Base-by-base conservation (phyloP, 83 land plant genomes). In the Isoetes engelmannii region DNA sequence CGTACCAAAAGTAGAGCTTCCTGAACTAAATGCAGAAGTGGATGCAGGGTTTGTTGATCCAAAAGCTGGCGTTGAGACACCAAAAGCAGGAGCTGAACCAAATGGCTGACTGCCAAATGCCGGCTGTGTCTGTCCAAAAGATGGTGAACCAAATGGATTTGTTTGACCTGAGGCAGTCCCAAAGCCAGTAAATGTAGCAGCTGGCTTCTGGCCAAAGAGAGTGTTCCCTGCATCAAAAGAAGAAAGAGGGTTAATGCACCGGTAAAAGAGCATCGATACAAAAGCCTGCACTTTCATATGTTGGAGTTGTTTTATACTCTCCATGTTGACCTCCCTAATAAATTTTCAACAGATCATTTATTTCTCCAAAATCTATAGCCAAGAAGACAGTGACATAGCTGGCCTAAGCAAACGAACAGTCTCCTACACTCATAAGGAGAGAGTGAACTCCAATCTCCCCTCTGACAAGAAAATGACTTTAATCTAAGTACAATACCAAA, bases 131-230 rank as follows among this genome's bases (percentile, higher is more conserved):
- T 79, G 77, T 55, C 81, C 84, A 83, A 92, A 92, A 15, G 92
- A 81, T 56, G 92, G 82, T 50, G 84, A 74, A 47, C 86, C 89
- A 81, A 88, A 88, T 44, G 92, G 89, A 69, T 78, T 83, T 57
- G 89, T 42, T 73, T 80, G 89, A 48, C 74, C 59, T 45, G 92
- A 63, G 56, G 77, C 74, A 41, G 86, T 83, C 41, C 89, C 89
- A 79, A 87, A 87, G 0, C 81, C 77, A 43, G 85, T 89, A 76
- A 88, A 88, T 8, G 74, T 13, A 5, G 72, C 41, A 28, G 80
- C 71, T 68, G 92, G 89, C 70, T 83, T 88, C 65, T 85, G 89
- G 6, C 89, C 89, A 69, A 88, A 88, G 4, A 70, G 44, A 53
- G 86, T 74, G 54, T 84, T 81, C 19, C 85, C 92, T 87, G 57